These are phyloP conservation scores for Fusarium sp. DNA, from an alignment of 2,329 filamentous ascomycete species.

Conservation along the genomic window DNA sequence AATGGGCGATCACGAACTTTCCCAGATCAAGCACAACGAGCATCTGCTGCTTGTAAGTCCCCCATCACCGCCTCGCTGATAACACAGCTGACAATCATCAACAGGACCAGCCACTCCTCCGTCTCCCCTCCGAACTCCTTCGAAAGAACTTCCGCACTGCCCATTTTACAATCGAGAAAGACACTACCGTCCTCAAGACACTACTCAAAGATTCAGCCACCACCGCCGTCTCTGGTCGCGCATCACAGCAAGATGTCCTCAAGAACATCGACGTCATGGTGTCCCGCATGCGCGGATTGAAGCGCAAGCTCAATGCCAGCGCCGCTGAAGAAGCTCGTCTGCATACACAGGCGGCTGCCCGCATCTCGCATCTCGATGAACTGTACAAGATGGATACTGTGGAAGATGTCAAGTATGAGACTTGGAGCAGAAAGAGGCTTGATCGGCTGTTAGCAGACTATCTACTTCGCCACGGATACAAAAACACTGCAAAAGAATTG, in stretches of 20 bases:
- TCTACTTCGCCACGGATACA: conserved; percentile 85
- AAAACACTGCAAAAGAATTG: conserved; percentile 79
- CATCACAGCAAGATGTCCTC: conserved; percentile 78
- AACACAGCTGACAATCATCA: conserved; percentile 52
- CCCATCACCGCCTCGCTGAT: conserved; percentile 13
- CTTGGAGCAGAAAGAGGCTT: conserved; percentile 85
- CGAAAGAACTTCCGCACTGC: conserved; percentile 94
- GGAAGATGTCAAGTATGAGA: conserved; percentile 93
- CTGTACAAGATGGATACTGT: conserved; percentile 84
- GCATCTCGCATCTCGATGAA: conserved; percentile 84
- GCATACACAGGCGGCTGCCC: conserved; percentile 79
- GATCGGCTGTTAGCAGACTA: conserved; percentile 94
- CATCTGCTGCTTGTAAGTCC: conserved; percentile 77
- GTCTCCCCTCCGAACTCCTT: conserved; percentile 91
- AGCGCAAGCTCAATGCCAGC: conserved; percentile 84
- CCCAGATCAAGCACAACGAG: conserved; percentile 79
- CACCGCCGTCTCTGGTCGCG: conserved; percentile 73
- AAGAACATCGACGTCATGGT: conserved; percentile 88
- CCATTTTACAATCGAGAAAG: conserved; percentile 81
- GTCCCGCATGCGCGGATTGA: conserved; percentile 83
- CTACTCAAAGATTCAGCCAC: conserved; percentile 74
- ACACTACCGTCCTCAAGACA: conserved; percentile 72
- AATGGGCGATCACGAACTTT: conserved; percentile 73
- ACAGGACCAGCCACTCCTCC: conserved; percentile 92
- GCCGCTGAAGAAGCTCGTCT: conserved; percentile 84